Base-by-base conservation (phyloP, 2,329 filamentous ascomycete genomes). In the Chaetomiaceae sp. region DNA sequence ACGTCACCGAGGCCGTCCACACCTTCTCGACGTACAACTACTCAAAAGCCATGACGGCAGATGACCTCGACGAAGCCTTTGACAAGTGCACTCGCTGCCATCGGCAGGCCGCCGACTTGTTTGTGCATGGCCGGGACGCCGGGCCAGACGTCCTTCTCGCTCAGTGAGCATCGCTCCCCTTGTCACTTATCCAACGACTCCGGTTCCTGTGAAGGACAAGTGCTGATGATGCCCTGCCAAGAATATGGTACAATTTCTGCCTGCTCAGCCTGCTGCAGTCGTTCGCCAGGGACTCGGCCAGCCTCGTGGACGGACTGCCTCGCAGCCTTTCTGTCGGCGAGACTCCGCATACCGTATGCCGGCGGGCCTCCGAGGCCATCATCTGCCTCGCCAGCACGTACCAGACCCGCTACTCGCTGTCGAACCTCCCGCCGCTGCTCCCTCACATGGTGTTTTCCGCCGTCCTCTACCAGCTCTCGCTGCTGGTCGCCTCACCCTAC, bases 201-300 rank as follows among this genome's bases (percentile, higher is more conserved):
- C 27, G 3, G 27, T 31, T 11, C 27, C 14, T 11, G n/a, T n/a
- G 27, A 11, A 45, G 9, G 17, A 17, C 22, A 49, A 31, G 31
- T n/a, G 15, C 53, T 51, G 38, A 55, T 22, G 22, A 19, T 29
- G 12, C 46, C 23, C 9, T 39, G 20, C 20, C 15, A 9, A 64
- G 62, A 15, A 61, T 61, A 8, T 63, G 62, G 59, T 64, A 63
- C 50, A 56, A 63, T 15, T 63, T 58, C 36, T 62, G 60, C 45
- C 45, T 63, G 15, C 56, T 63, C n/a, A 55, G 46, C n/a, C 42
- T 64, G 19, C 56, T 63, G n/a, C 51, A 55, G 12, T 59, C 62
- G 0, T 59, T 64, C 19, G 55, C 56, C 23, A 53, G 47, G 14
- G 51, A 37, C 23, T 53, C 53, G 1, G 45, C 51, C 1, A 59